Evolutionary conservation across 176 grass and related monocot genomes (phyloP).

Genomic region (Rhynchospora tenuis): DNA sequence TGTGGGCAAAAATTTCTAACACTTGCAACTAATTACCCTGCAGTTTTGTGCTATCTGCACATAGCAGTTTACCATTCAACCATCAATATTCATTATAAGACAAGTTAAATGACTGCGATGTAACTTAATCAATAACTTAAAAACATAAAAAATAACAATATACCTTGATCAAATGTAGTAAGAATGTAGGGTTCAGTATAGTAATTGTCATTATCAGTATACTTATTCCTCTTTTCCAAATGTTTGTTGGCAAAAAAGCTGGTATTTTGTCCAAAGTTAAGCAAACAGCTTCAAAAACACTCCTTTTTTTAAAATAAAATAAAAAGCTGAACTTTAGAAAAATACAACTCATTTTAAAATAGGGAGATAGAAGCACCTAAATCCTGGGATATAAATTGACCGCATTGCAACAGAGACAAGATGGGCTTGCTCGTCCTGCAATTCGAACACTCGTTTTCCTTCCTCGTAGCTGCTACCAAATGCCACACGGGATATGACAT

Average conservation of each 20-base stretch:
- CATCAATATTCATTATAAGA: background rate
- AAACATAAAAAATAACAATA: background rate
- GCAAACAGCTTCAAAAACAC: background rate
- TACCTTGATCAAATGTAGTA: background rate
- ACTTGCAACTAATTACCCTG: background rate
- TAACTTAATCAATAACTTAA: background rate
- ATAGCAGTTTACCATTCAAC: background rate
- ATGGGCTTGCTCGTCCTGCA: conserved; percentile 55
- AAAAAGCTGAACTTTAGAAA: background rate
- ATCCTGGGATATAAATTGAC: conserved; percentile 70
- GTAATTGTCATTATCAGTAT: too few species aligned
- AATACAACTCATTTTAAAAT: background rate
- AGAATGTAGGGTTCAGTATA: background rate
- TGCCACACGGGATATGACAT: conserved; percentile 66
- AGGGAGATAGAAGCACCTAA: conserved; percentile 40
- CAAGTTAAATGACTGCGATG: background rate
- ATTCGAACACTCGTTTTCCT: conserved; percentile 55
- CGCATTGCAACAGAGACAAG: conserved; percentile 60
- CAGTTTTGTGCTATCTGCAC: background rate
- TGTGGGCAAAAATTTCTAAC: background rate
- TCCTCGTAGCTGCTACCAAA: conserved; percentile 88
- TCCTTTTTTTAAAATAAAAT: background rate
- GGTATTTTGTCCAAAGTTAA: background rate
- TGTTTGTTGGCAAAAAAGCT: background rate
- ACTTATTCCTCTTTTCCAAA: too few species aligned